These are phyloP conservation scores for Halophytophthora polymorphica DNA, from an alignment of 352 stramenopile species.

Conservation along the genomic window DNA sequence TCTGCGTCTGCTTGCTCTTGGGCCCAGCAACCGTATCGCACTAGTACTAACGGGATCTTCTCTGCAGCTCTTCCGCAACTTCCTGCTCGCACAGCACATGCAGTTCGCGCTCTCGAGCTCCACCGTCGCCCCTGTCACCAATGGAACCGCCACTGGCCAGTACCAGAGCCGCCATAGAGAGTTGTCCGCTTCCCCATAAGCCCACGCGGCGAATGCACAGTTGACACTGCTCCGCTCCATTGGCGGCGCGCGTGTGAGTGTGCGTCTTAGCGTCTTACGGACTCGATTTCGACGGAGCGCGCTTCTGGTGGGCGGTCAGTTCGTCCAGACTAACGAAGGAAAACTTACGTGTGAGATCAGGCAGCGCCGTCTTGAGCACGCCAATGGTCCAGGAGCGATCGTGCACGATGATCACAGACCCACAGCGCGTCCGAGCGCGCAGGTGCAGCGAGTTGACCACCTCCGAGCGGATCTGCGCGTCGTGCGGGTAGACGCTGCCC, in stretches of 20 bases:
- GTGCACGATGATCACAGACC: conserved; percentile 83
- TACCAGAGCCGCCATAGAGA: conserved; percentile 4
- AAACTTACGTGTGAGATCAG: conserved; percentile 47
- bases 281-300: conserved; percentile 17
- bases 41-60: too few relatives aligned
- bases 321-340: conserved; percentile 72
- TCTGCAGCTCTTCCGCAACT: conserved; percentile 53
- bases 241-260: neutral
- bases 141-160: conserved; percentile 2
- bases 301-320: conserved; percentile 29
- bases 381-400: conserved; percentile 79
- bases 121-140: conserved; percentile 3
- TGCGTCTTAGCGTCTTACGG: conserved; percentile 8
- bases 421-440: conserved; percentile 45
- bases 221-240: neutral
- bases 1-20: neutral
- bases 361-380: conserved; percentile 59
- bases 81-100: conserved; percentile 45
- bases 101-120: conserved; percentile 29
- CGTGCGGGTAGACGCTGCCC: conserved; percentile 84
- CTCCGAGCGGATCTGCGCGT: conserved; percentile 79
- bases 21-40: neutral
- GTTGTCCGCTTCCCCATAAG: too few relatives aligned
- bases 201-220: conserved; percentile 1
- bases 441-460: conserved; percentile 64